Evolutionary conservation across 129 eudicot genomes (phyloP), one percentile per base, ranked within the genome.

Genomic region (Dittrichia graveolens): DNA sequence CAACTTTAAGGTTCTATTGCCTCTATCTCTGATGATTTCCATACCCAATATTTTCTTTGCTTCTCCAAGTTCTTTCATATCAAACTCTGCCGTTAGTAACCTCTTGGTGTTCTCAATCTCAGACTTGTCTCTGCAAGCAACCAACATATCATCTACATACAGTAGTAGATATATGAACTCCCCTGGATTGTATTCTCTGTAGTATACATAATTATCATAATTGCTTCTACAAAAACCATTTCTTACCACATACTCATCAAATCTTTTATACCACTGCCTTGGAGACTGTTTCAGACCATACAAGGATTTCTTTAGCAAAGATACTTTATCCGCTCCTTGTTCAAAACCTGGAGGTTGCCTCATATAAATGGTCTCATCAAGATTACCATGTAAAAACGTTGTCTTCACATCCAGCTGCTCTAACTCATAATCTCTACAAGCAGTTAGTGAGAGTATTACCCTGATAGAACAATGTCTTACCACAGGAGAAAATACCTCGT

Each of bases 391-490:
- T 12, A 52, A 14, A 52, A n/a, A 52, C 2, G 7, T n/a, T n/a
- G 24, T 52, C 24, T 52, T 52, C 3, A 52, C 57, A 52, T 52
- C 57, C 19, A 52, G 8, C 24, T 52, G 1, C 57, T 52, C 57
- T 5, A 52, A 3, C 57, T 53, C 58, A 53, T 53, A 53, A 53
- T 53, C 31, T 53, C 31, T 53, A 53, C 58, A 53, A n/a, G 58
- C 3, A 3, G 24, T n/a, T 52, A 52, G 15, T 52, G 57, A 52
- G 15, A 52, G 57, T 52, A 52, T 52, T 13, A 52, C 57, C 24
- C 8, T 52, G 1, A 14, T 52, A 13, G 57, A 52, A 52, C 57
- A 11, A 52, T 52, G 57, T 52, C 57, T 5, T 3, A 52, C 57
- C 6, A 52, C 24, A n/a, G 15, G 19, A 52, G 8, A 52, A 53